Evolutionary conservation across 2,329 filamentous ascomycete species (phyloP).

Genomic region (Colletotrichum tanaceti): DNA sequence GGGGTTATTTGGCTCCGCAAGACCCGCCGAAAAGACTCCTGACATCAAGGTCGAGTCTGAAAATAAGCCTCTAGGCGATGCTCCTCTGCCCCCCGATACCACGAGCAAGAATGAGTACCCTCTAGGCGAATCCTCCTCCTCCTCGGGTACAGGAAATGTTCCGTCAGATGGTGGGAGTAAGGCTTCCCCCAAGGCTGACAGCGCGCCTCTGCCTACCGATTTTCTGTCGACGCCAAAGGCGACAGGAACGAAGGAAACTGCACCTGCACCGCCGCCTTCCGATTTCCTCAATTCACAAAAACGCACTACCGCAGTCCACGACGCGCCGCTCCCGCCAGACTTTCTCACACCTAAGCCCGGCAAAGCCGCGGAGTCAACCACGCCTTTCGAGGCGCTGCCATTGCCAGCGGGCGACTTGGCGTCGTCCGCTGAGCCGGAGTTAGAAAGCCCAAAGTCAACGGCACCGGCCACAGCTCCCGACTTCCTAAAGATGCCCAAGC

Average conservation of each 20-base stretch:
- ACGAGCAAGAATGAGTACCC: conserved; percentile 65
- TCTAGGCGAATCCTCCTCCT: conserved; percentile 64
- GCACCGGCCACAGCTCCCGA: conserved; percentile 36
- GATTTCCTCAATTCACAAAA: conserved; percentile 46
- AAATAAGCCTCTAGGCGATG: conserved; percentile 52
- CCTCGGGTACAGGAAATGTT: conserved; percentile 58
- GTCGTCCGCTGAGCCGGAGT: conserved; percentile 12
- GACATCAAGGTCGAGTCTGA: conserved; percentile 45
- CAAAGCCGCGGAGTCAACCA: conserved; percentile 41
- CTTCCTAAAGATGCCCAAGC: conserved; percentile 39
- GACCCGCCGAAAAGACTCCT: conserved; percentile 40
- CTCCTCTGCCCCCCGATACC: conserved; percentile 65
- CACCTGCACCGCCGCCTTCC: conserved; percentile 49
- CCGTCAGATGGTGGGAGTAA: conserved; percentile 47
- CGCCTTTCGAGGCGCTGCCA: conserved; percentile 22
- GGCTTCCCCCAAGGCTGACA: conserved; percentile 41
- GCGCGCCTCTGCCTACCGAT: conserved; percentile 50
- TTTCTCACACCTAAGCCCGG: conserved; percentile 48
- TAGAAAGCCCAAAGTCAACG: conserved; percentile 42
- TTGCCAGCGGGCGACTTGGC: conserved; percentile 16
- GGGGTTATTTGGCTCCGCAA: conserved; percentile 46
- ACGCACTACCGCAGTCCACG: conserved; percentile 41
- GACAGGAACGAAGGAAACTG: conserved; percentile 37
- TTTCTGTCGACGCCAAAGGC: conserved; percentile 47
- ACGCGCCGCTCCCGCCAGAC: conserved; percentile 44